phyloP scores from a whole-genome alignment of 805 yeast species.

The Saturnispora galanensis region DNA sequence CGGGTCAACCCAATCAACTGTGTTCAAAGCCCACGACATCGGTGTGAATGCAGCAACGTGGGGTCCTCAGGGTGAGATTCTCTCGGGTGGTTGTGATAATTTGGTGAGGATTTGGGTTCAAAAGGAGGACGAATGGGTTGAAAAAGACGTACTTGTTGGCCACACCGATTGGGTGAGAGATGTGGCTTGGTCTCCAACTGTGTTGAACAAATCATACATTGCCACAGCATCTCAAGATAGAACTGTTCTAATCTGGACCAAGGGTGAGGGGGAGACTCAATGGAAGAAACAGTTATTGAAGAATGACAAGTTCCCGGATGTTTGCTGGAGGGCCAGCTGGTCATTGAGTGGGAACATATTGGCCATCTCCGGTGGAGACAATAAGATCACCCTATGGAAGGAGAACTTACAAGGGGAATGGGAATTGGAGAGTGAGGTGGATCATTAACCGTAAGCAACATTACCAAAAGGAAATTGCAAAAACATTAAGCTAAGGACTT shows the following conservation, averaged over 20 bases:
- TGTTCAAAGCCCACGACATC: conserved; percentile 76
- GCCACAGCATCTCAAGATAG: conserved; percentile 97
- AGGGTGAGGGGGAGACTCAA: conserved; percentile 19
- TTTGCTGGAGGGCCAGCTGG: conserved; percentile 98
- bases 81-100: conserved; percentile 92
- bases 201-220: conserved; percentile 75
- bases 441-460: conserved; percentile 39
- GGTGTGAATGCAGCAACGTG: conserved; percentile 94
- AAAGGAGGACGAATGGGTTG: conserved; percentile 44
- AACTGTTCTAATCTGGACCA: conserved; percentile 88
- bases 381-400: conserved; percentile 93
- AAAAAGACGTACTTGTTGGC: conserved; percentile 75
- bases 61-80: conserved; percentile 71
- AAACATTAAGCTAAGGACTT: no score
- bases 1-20: conserved; percentile 59
- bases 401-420: conserved; percentile 87
- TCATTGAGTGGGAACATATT: conserved; percentile 89
- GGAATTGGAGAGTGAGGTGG: conserved; percentile 97
- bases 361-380: conserved; percentile 95
- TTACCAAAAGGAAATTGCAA: background rate
- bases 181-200: conserved; percentile 95
- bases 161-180: conserved; percentile 99
- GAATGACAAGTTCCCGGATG: conserved; percentile 85
- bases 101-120: conserved; percentile 83
- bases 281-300: conserved; percentile 79